Base-by-base conservation (phyloP, 768 basidiomycete species). In the Boletus rex-veris region DNA sequence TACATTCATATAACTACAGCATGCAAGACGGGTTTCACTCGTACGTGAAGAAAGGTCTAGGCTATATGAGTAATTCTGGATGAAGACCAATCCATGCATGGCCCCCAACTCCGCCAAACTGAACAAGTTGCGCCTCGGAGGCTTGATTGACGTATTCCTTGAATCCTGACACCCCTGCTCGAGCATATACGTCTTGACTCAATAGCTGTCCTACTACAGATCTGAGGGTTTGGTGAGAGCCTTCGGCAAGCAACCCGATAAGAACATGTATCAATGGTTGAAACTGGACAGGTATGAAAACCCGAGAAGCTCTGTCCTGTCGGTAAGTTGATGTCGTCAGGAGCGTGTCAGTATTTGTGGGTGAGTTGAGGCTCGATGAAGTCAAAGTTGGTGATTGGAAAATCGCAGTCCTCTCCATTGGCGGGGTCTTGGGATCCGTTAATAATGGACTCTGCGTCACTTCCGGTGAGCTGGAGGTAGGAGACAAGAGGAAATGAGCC, bases 101-200 rank as follows among this genome's bases (percentile, higher is more conserved):
- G 5, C 70, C 70, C 26, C 67, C 72, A 40, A 38, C 41, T 4
- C 76, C 78, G 28, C 80, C 80, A 14, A 72, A 66, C 39, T 71
- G 68, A 48, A 80, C 58, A 30, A 81, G 66, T 21, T 69, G 73
- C 14, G 58, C 65, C 52, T 73, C 64, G 37, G 68, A 65, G 12
- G 80, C 80, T 50, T 73, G 54, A 9, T 55, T 58, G 12, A 69
- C 48, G 56, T 81, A 82, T 39, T 76, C 71, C 16, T 65, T 65
- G 56, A 81, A 79, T 24, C 62, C 73, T 7, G 69, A 28, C 5
- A 74, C 75, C 2, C 77, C 75, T 10, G 75, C 78, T 33, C 62
- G 62, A 60, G 63, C 59, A 48, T 79, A 80, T 3, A 73, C 63
- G 2, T 39, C 30, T 56, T 60, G 47, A 62, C 66, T 33, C 11